A percentile compares a stretch with the other conserved stretches of the same genome.
These are phyloP conservation scores for Boletus sp. DNA, from an alignment of 768 basidiomycete species.

Conservation along the genomic window DNA sequence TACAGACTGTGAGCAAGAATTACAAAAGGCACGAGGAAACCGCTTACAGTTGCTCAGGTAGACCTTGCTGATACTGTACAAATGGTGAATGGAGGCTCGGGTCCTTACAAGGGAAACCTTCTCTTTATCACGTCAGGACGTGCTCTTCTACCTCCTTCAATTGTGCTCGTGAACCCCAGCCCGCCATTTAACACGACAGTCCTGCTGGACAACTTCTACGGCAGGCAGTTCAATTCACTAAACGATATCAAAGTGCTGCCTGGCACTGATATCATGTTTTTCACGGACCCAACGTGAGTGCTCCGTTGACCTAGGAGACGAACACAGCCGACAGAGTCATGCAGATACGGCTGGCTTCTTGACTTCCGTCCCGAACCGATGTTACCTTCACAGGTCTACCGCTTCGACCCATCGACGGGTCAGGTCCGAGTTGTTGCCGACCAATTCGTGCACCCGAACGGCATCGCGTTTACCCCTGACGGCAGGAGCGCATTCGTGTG, in stretches of 20 bases:
- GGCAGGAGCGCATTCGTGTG: slow-evolving; percentile 66
- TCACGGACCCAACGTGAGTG: slow-evolving; percentile 69
- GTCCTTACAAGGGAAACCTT: slow-evolving; percentile 56
- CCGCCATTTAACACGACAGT: slow-evolving; percentile 67
- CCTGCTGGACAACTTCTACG: slow-evolving; percentile 76
- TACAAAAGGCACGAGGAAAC: neutral
- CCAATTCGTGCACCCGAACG: slow-evolving; percentile 46
- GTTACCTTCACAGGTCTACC: slow-evolving; percentile 75
- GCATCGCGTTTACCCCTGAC: slow-evolving; percentile 68
- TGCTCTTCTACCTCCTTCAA: slow-evolving; percentile 57
- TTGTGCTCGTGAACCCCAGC: slow-evolving; percentile 63
- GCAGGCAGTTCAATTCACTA: slow-evolving; percentile 79
- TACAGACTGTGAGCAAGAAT: slow-evolving; percentile 36
- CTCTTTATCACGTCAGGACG: slow-evolving; percentile 66
- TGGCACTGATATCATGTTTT: slow-evolving; percentile 62
- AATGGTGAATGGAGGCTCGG: slow-evolving; percentile 72
- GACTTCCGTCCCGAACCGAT: slow-evolving; percentile 66
- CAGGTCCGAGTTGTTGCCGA: slow-evolving; percentile 72
- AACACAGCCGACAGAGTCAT: neutral
- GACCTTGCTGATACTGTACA: slow-evolving; percentile 56
- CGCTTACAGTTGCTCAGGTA: slow-evolving; percentile 40
- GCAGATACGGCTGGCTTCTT: slow-evolving; percentile 62
- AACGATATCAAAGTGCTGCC: slow-evolving; percentile 80
- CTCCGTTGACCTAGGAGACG: neutral
- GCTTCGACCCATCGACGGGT: slow-evolving; percentile 63